Evolutionary conservation across 129 eudicot species (phyloP).

Genomic region (Glebionis coronaria): DNA sequence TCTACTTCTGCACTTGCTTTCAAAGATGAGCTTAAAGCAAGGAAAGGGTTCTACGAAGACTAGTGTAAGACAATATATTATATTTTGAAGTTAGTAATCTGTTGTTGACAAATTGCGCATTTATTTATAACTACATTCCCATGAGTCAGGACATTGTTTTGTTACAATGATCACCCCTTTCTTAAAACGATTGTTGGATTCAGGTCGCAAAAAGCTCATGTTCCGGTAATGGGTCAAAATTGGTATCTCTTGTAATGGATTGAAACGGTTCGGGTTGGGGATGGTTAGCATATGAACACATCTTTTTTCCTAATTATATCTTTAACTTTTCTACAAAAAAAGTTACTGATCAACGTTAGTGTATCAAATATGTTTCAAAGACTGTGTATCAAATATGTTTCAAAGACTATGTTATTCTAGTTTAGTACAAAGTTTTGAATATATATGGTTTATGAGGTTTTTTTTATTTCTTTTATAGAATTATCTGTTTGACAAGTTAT

Average conservation of each 20-base stretch:
- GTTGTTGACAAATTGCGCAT: neutral
- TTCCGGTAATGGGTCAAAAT: neutral
- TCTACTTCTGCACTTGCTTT: too few species aligned
- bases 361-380: neutral
- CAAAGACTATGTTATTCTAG: neutral
- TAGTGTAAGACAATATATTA: conserved; percentile 54
- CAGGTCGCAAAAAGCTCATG: neutral
- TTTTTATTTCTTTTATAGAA: neutral
- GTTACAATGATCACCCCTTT: neutral
- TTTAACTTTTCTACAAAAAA: neutral
- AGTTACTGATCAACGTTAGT: neutral
- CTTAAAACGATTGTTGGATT: neutral
- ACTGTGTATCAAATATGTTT: neutral
- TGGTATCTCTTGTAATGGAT: too few species aligned
- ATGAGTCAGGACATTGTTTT: neutral
- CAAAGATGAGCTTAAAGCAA: too few species aligned
- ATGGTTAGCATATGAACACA: too few species aligned
- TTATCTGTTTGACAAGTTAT: conserved; percentile 3
- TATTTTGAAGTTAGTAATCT: neutral
- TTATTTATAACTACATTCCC: neutral
- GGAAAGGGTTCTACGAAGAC: conserved; percentile 88
- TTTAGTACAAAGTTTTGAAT: conserved; percentile 4
- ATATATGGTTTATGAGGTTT: too few species aligned
- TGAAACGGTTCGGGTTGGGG: too few species aligned
- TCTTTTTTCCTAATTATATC: too few species aligned